Evolutionary conservation across 169 alveolate species (phyloP), one percentile per base, ranked within the genome.

Genomic region (Cardiosporidium cionae): DNA sequence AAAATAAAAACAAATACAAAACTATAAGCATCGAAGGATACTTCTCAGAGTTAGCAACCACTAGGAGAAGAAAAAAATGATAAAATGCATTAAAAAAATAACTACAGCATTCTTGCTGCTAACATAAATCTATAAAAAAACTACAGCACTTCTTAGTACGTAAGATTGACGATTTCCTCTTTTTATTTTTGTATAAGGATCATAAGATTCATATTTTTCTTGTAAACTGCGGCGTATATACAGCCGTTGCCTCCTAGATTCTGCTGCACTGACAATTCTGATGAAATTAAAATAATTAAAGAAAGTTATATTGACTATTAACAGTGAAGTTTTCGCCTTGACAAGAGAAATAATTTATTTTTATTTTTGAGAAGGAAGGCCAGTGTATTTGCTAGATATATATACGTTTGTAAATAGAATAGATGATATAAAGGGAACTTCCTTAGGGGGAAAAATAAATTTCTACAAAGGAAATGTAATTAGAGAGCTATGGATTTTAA

Each of bases 251-350:
- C 74, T 16, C 1, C 80, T 64, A 1, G 75, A 68, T 73, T 74
- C 80, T 0, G 80, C 72, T 0, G 80, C 80, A 4, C 80, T 64
- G 9, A 74, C 68, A 23, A 62, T 7, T 44, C 73, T 54, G 37
- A 32, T 32, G 58, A 29, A 2, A 6, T 1, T 7, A 0, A 70
- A 31, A 23, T 6, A 3, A 34, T 2, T 2, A 44, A 16, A 66
- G 4, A 1, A 5, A 58, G 70, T 1, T 1, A 23, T 29, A 3
- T 29, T 29, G 70, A 65, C 3, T 29, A 3, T 23, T 6, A 2
- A 53, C 65, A 29, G 65, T 1, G 65, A 6, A 27, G 3, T 29
- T 25, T 53, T 3, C 1, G 32, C 65, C 32, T 1, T 1, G 27
- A 1, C 65, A 25, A 53, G 6, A 3, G 65, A 29, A 25, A 29